These are phyloP conservation scores for Oryza glaberrima DNA, from an alignment of 176 grass and related monocot genomes.

Conservation along the genomic window DNA sequence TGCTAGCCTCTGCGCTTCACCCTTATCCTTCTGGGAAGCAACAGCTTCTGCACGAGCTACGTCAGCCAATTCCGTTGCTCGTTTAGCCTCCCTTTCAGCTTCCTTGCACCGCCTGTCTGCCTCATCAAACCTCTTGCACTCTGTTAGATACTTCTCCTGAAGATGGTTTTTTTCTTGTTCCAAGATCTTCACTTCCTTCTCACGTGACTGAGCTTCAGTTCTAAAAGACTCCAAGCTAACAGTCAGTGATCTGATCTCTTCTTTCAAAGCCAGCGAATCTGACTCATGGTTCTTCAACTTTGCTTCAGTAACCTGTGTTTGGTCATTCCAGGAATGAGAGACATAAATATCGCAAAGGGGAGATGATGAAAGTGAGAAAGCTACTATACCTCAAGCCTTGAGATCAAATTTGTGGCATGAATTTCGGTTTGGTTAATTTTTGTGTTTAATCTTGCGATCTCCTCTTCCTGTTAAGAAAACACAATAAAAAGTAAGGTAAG, in stretches of 20 bases:
- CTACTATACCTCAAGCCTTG: slow-evolving; percentile 68
- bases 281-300: slow-evolving; percentile 73
- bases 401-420: slow-evolving; percentile 67
- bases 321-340: slow-evolving; percentile 27
- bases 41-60: slow-evolving; percentile 66
- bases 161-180: slow-evolving; percentile 96
- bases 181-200: slow-evolving; percentile 73
- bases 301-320: slow-evolving; percentile 70
- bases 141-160: slow-evolving; percentile 71
- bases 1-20: slow-evolving; percentile 73
- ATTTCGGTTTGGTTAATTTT: slow-evolving; percentile 84
- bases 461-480: slow-evolving; percentile 70
- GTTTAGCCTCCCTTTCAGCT: slow-evolving; percentile 85
- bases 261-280: slow-evolving; percentile 72
- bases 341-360: background rate
- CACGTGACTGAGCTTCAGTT: slow-evolving; percentile 62
- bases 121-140: slow-evolving; percentile 85
- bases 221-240: slow-evolving; percentile 72
- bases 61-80: slow-evolving; percentile 86
- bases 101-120: slow-evolving; percentile 83
- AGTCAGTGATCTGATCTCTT: slow-evolving; percentile 73
- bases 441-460: slow-evolving; percentile 69
- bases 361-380: background rate
- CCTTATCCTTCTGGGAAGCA: slow-evolving; percentile 82
- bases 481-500: slow-evolving; percentile 24